Conservation (phyloP, 352 stramenopile genomes). For the Phytophthora rubi region DNA sequence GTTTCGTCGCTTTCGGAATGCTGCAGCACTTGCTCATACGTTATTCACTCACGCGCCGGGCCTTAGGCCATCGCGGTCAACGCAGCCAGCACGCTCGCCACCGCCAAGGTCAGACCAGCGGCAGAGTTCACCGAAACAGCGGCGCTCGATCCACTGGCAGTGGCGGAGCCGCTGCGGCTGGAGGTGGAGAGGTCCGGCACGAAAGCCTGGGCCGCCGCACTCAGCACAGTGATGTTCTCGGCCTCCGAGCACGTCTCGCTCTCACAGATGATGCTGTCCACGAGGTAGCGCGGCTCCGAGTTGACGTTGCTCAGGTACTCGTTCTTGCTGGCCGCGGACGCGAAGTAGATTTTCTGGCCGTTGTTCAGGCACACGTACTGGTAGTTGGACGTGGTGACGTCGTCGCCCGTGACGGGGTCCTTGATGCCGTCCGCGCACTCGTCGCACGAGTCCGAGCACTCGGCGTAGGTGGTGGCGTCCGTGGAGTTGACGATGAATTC, state of each 20-base stretch:
- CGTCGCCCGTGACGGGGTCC: slow-evolving; percentile 71
- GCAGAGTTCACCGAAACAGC: slow-evolving; percentile 23
- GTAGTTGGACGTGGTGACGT: slow-evolving; percentile 63
- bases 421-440: slow-evolving; percentile 59
- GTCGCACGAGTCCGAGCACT: slow-evolving; percentile 50
- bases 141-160: slow-evolving; percentile 35
- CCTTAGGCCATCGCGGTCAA: slow-evolving; percentile 24
- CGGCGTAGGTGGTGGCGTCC: slow-evolving; percentile 32
- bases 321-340: slow-evolving; percentile 59
- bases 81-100: slow-evolving; percentile 24
- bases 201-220: slow-evolving; percentile 45
- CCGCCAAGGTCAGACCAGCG: slow-evolving; percentile 14
- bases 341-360: slow-evolving; percentile 88
- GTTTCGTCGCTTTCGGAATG: slow-evolving; percentile 21
- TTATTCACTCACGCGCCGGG: slow-evolving; percentile 5
- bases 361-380: slow-evolving; percentile 76
- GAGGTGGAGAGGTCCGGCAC: slow-evolving; percentile 30
- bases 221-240: slow-evolving; percentile 61
- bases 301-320: slow-evolving; percentile 71
- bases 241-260: slow-evolving; percentile 59
- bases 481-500: slow-evolving; percentile 53
- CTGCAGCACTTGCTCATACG: slow-evolving; percentile 13
- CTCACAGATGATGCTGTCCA: slow-evolving; percentile 68
- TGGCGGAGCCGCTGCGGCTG: slow-evolving; percentile 23
- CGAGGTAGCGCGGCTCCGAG: slow-evolving; percentile 54